Evolutionary conservation across 192 early-diverging fungal species (phyloP).

Genomic region (Entomortierella parvispora): DNA sequence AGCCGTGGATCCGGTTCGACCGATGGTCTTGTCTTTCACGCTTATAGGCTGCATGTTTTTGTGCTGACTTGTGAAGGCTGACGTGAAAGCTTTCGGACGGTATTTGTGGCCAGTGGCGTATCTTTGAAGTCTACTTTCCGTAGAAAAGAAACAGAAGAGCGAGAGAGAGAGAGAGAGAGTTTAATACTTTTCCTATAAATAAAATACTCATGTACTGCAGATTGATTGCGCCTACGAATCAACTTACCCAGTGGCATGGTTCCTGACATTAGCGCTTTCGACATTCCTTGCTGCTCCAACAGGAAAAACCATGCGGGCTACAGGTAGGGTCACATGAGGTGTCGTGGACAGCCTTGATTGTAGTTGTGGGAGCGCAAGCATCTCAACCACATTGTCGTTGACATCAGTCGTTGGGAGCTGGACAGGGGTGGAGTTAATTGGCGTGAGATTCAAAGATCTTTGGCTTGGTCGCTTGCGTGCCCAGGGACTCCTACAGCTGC

Average conservation of each 20-base stretch:
- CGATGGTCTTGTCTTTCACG: constrained; percentile 16
- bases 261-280: background rate
- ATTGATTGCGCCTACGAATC: too few relatives aligned
- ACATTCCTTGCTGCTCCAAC: too few relatives aligned
- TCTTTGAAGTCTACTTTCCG: constrained; percentile 25
- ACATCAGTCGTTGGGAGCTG: constrained; percentile 3
- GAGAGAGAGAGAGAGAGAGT: background rate
- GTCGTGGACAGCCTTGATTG: background rate
- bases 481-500: constrained; percentile 2
- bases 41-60: constrained; percentile 22
- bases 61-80: constrained; percentile 24
- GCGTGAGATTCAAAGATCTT: constrained; percentile 12
- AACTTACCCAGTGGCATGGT: background rate
- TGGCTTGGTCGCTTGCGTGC: constrained; percentile 9
- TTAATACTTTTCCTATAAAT: background rate
- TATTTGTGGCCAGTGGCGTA: constrained; percentile 21
- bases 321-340: too few relatives aligned
- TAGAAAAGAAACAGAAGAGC: background rate
- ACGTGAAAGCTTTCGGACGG: constrained; percentile 22
- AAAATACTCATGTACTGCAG: too few relatives aligned
- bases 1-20: constrained; percentile 12
- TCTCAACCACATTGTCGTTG: background rate
- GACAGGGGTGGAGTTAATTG: background rate
- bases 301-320: too few relatives aligned
- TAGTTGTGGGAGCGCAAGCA: background rate